Evolutionary conservation across 2,329 filamentous ascomycete genomes (phyloP).

Genomic region (Beauveria rudraprayagi): DNA sequence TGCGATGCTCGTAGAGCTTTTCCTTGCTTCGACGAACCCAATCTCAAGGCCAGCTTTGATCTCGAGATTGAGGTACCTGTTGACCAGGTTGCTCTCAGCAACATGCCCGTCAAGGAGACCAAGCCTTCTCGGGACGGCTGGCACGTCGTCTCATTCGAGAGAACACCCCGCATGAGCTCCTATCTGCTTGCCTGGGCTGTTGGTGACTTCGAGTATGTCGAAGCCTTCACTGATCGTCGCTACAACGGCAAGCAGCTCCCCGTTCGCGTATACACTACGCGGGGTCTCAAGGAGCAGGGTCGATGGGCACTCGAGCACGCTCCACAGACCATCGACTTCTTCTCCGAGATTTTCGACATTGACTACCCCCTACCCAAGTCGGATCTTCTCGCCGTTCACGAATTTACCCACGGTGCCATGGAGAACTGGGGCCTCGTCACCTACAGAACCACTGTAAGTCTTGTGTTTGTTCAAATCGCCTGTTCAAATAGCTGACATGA

Average conservation of each 20-base stretch:
- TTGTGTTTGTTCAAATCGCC: too few relatives aligned
- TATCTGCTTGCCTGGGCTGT: conserved; percentile 90
- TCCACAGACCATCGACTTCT: conserved; percentile 90
- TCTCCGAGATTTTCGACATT: conserved; percentile 88
- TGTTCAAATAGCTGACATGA: not conserved
- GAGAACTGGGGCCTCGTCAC: conserved; percentile 97
- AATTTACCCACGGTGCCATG: conserved; percentile 84
- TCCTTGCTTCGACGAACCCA: conserved; percentile 97
- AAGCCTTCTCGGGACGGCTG: conserved; percentile 53
- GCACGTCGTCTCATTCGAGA: conserved; percentile 71
- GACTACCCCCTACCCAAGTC: conserved; percentile 92
- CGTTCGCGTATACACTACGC: conserved; percentile 91
- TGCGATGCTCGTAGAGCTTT: conserved; percentile 93
- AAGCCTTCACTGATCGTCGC: conserved; percentile 78
- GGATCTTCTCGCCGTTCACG: conserved; percentile 83
- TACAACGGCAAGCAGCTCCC: conserved; percentile 89
- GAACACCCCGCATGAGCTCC: conserved; percentile 84
- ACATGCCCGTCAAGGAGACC: conserved; percentile 81
- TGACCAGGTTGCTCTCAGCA: conserved; percentile 82
- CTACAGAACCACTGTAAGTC: conserved; percentile 66
- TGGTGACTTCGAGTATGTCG: conserved; percentile 94
- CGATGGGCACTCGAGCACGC: conserved; percentile 84
- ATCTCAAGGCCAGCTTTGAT: conserved; percentile 92
- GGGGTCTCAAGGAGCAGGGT: conserved; percentile 88
- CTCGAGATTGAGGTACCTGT: conserved; percentile 86